Evolutionary conservation across 192 early-diverging fungal species (phyloP), one percentile per base, ranked within the genome.

Genomic region (Irineochytrium annulatum): DNA sequence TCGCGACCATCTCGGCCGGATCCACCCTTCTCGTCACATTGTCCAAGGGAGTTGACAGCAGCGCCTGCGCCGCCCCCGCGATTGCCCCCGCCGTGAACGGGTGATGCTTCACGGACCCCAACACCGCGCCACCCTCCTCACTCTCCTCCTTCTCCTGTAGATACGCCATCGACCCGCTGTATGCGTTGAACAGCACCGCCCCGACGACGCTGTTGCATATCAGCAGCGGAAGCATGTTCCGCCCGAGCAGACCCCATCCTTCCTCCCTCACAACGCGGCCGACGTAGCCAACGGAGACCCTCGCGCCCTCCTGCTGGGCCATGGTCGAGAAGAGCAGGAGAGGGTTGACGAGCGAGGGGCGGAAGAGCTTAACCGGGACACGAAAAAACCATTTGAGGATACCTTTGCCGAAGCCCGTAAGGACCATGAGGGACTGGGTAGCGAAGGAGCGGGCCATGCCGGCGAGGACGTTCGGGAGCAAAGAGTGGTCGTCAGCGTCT

Each of bases 121-220:
- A 16, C 64, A 17, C 16, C 35, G 13, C 27, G 16, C 22, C 22
- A 51, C 28, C 20, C 14, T 24, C 27, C 11, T 55, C 11, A 5
- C 5, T 24, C 11, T 13, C 11, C 37, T 2, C 3, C 1, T 3
- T 26, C 26, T 52, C 19, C n/a, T 8, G 16, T 20, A 24, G 19
- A 52, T 20, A 1, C 1, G 0, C n/a, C n/a, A 52, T 16, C 14
- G 49, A 16, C 16, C 16, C 1, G 27, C 49, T 52, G 54, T 81
- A 81, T 24, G 66, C 61, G 69, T 82, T 82, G 69, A 82, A 82
- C 4, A 82, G 68, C 16, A 79, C 64, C 8, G 74, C 75, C 17
- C 77, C 80, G n/a, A 77, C 70, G 0, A 59, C 17, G 1, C 59
- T 64, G 56, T 82, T 82, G 1, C 68, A 68, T n/a, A 79, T 17